phyloP scores from a whole-genome alignment of 495 filamentous ascomycete genomes.

The Corynascus novoguineensis region DNA sequence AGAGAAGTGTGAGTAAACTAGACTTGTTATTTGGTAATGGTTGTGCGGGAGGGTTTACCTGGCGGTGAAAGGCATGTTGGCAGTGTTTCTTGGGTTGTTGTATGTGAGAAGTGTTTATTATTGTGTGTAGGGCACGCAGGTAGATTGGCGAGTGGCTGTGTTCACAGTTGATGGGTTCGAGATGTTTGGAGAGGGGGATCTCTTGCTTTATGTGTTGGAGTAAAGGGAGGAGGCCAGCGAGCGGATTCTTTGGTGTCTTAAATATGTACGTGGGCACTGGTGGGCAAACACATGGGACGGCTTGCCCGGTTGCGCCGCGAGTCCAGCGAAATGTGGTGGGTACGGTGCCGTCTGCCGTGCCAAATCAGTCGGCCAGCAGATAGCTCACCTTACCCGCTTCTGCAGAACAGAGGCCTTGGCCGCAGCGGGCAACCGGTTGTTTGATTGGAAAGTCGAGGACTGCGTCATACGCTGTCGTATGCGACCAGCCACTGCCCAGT shows the following conservation, averaged over 20 bases:
- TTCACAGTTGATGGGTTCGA: neutral
- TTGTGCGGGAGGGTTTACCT: conserved; percentile 40
- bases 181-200: neutral
- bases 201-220: neutral
- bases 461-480: conserved; percentile 10
- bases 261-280: neutral
- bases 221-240: neutral
- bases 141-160: too few relatives aligned
- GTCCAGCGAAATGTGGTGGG: too few relatives aligned
- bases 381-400: neutral
- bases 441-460: neutral
- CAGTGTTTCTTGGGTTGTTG: neutral
- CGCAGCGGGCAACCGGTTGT: neutral
- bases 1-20: neutral
- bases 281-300: too few relatives aligned
- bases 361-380: too few relatives aligned
- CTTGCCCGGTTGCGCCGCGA: too few relatives aligned
- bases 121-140: neutral
- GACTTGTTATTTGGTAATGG: neutral
- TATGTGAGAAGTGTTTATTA: neutral
- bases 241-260: neutral
- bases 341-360: too few relatives aligned
- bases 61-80: conserved; percentile 44
- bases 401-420: neutral
- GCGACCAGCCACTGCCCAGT: conserved; percentile 1